These are phyloP conservation scores for Bremia lactucae DNA, from an alignment of 352 stramenopile genomes.

Conservation along the genomic window DNA sequence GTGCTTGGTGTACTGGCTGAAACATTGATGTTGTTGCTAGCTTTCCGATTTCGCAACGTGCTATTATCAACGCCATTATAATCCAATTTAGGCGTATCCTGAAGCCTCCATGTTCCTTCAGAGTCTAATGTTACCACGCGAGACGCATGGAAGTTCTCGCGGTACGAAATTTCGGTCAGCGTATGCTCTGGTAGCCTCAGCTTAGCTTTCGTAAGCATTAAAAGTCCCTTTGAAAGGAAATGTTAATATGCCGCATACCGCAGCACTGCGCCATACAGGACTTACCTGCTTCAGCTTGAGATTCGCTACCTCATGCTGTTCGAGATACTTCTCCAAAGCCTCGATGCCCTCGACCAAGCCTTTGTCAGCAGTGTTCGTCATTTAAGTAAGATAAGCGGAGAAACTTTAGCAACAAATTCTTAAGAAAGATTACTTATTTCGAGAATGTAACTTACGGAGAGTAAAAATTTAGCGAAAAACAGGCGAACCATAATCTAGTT, in stretches of 20 bases:
- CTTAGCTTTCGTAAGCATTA: slow-evolving; percentile 58
- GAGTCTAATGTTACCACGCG: slow-evolving; percentile 12
- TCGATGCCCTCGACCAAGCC: slow-evolving; percentile 30
- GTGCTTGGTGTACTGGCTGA: background rate
- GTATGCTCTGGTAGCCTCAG: slow-evolving; percentile 36
- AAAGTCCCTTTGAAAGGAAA: slow-evolving; percentile 32
- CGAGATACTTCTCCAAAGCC: slow-evolving; percentile 40
- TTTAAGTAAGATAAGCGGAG: too few relatives aligned
- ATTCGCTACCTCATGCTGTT: slow-evolving; percentile 33
- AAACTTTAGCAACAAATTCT: too few relatives aligned
- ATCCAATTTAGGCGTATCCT: slow-evolving; percentile 1
- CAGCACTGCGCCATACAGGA: background rate
- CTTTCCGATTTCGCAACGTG: slow-evolving; percentile 10
- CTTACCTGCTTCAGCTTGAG: slow-evolving; percentile 48
- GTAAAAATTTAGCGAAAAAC: too few relatives aligned
- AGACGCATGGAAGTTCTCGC: slow-evolving; percentile 38
- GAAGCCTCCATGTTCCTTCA: slow-evolving; percentile 17
- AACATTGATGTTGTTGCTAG: background rate
- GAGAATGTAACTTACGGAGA: too few relatives aligned
- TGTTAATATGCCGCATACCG: slow-evolving; percentile 3
- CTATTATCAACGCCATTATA: background rate
- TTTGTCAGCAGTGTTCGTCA: slow-evolving; percentile 18
- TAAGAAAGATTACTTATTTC: too few relatives aligned
- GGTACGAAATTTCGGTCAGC: slow-evolving; percentile 51
- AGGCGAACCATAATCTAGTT: too few relatives aligned